Conservation (phyloP, 2,329 filamentous ascomycete species). For the Cryoendolithus antarcticus region DNA sequence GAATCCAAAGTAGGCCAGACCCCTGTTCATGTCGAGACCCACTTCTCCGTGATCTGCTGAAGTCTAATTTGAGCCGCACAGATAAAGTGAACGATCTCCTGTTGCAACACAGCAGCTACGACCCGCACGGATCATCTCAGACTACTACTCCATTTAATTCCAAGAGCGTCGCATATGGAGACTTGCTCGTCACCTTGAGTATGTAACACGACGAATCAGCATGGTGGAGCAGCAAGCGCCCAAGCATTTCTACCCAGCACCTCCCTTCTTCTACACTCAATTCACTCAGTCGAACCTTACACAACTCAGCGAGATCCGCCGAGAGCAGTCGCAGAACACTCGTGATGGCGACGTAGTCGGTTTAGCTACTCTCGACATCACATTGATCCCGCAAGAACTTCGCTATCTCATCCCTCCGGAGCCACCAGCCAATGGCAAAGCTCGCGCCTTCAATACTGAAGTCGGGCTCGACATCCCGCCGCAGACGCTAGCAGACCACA, state of each 20-base stretch:
- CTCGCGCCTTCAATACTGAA: constrained; percentile 59
- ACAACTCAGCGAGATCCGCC: constrained; percentile 32
- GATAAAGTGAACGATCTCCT: no score
- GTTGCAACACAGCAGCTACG: no score
- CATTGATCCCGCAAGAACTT: constrained; percentile 56
- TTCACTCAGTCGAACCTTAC: constrained; percentile 68
- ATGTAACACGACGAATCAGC: not conserved
- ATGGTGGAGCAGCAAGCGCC: constrained; percentile 50
- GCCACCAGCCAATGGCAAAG: constrained; percentile 52
- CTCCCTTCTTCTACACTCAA: constrained; percentile 79
- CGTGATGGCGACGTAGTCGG: constrained; percentile 3
- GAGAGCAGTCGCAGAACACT: constrained; percentile 18
- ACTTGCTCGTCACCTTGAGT: no score
- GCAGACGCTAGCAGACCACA: constrained; percentile 55
- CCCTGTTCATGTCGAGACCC: no score
- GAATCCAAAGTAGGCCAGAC: no score
- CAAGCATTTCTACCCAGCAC: constrained; percentile 64
- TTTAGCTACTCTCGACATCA: constrained; percentile 14
- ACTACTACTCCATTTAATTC: no score
- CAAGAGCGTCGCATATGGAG: no score
- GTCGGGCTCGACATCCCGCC: constrained; percentile 51
- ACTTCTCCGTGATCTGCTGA: no score
- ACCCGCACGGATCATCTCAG: no score
- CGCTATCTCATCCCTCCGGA: constrained; percentile 72
- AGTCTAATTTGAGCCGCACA: no score